phyloP scores from a whole-genome alignment of 495 filamentous ascomycete genomes.

The Cudoniella acicularis region DNA sequence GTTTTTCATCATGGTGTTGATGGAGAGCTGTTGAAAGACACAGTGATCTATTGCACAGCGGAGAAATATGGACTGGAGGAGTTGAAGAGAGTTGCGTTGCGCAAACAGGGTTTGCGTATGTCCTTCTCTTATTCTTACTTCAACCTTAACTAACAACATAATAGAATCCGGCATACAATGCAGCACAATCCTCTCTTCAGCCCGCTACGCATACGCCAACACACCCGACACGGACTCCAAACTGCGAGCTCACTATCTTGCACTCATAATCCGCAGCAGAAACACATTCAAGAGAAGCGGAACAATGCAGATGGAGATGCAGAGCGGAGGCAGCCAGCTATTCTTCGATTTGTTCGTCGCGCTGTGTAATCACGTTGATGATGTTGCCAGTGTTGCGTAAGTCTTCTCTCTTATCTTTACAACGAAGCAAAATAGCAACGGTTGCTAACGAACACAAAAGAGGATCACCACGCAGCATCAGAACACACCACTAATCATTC shows the following conservation, averaged over 20 bases:
- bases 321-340: constrained; percentile 78
- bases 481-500: constrained; percentile 22
- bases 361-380: constrained; percentile 95
- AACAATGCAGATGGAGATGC: constrained; percentile 98
- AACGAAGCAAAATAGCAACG: background rate
- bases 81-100: constrained; percentile 75
- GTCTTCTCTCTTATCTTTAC: constrained; percentile 6
- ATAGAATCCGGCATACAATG: constrained; percentile 61
- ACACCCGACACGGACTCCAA: constrained; percentile 87
- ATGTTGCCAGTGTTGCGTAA: constrained; percentile 46
- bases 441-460: constrained; percentile 3
- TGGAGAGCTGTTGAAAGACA: constrained; percentile 76
- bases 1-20: constrained; percentile 63
- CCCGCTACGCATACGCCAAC: constrained; percentile 82
- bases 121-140: constrained; percentile 11
- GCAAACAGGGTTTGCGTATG: constrained; percentile 70
- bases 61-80: constrained; percentile 76
- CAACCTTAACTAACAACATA: too few species aligned
- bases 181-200: constrained; percentile 77
- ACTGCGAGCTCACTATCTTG: constrained; percentile 86
- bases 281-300: constrained; percentile 88
- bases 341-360: constrained; percentile 98
- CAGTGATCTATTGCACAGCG: constrained; percentile 86
- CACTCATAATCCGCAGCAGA: constrained; percentile 81
- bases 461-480: constrained; percentile 25